These are phyloP conservation scores for Conticribra weissflogii DNA, from an alignment of 108 stramenopile species.

Conservation along the genomic window DNA sequence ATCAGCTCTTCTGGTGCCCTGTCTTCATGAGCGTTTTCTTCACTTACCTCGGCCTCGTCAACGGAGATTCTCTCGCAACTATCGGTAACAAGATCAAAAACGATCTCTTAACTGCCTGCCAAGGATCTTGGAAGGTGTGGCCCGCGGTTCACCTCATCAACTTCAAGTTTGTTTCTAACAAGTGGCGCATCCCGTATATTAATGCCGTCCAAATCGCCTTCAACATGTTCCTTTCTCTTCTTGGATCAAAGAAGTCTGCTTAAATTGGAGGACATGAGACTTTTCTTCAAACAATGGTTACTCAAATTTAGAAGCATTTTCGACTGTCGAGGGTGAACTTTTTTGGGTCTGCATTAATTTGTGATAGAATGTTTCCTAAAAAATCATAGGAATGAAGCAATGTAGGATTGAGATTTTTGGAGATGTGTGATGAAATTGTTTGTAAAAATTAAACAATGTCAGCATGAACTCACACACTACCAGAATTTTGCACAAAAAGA, in stretches of 20 bases:
- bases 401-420: no score
- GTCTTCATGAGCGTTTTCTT: conserved; percentile 98
- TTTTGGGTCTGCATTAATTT: no score
- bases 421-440: no score
- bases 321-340: neutral
- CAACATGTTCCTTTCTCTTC: conserved; percentile 98
- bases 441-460: no score
- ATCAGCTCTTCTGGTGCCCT: conserved; percentile 95
- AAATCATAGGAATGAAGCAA: no score
- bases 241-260: conserved; percentile 88
- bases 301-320: neutral
- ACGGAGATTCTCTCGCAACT: conserved; percentile 86
- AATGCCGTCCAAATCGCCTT: conserved; percentile 96
- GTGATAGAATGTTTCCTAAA: no score
- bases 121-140: conserved; percentile 98
- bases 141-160: conserved; percentile 96
- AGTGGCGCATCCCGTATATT: conserved; percentile 97
- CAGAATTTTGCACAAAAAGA: no score
- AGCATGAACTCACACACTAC: no score
- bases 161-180: conserved; percentile 96
- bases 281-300: neutral
- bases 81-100: conserved; percentile 93
- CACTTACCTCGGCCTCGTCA: conserved; percentile 94
- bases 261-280: conserved; percentile 1
- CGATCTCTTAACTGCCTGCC: conserved; percentile 92